phyloP scores from a whole-genome alignment of 148 eudicot species.

The Agrostemma githago region DNA sequence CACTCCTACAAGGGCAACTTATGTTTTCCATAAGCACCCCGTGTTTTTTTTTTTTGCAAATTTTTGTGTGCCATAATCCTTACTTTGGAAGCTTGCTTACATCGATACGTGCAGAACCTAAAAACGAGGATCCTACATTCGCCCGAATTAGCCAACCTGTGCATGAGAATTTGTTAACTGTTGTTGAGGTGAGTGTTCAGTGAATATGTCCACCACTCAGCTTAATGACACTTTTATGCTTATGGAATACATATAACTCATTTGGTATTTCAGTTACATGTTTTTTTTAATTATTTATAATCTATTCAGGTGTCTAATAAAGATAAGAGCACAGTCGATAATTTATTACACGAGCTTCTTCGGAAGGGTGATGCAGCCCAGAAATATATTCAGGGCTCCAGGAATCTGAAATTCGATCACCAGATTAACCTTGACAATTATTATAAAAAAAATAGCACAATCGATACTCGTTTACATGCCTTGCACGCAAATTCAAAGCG shows the following conservation, averaged over 20 bases:
- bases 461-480: conserved; percentile 34
- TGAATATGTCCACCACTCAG: background rate
- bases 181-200: conserved; percentile 31
- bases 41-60: no score
- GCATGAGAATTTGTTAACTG: conserved; percentile 48
- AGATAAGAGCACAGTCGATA: conserved; percentile 35
- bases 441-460: conserved; percentile 39
- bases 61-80: background rate
- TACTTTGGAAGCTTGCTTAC: background rate
- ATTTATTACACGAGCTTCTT: conserved; percentile 63
- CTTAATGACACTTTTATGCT: background rate
- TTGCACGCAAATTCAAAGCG: conserved; percentile 57
- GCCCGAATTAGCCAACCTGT: conserved; percentile 56
- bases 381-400: conserved; percentile 71
- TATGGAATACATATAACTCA: background rate
- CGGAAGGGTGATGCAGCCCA: conserved; percentile 79
- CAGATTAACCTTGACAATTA: conserved; percentile 71
- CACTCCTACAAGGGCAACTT: background rate
- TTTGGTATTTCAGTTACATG: no score
- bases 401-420: conserved; percentile 51
- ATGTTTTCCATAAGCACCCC: background rate
- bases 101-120: conserved; percentile 36
- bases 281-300: background rate
- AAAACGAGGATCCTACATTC: conserved; percentile 54
- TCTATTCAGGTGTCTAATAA: conserved; percentile 40